These are phyloP conservation scores for Seiridium cupressi DNA, from an alignment of 2,329 filamentous ascomycete genomes.

Conservation along the genomic window DNA sequence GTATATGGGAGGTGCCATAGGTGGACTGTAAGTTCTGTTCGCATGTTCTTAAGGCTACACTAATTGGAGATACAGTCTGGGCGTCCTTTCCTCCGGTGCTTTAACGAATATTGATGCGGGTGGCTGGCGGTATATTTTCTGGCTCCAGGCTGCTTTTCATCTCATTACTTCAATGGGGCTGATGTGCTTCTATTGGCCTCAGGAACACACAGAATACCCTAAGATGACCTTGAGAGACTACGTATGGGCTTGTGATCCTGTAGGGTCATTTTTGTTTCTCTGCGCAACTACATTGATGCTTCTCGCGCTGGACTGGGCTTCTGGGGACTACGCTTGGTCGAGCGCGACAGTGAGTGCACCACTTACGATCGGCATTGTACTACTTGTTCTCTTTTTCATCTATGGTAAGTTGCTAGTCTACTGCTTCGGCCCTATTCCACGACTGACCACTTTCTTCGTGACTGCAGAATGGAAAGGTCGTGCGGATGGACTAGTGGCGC, in stretches of 20 bases:
- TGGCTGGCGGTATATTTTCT: constrained; percentile 58
- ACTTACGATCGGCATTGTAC: constrained; percentile 36
- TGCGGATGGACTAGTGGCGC: constrained; percentile 51
- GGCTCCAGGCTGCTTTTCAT: constrained; percentile 57
- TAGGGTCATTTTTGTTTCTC: constrained; percentile 44
- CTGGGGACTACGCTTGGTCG: constrained; percentile 38
- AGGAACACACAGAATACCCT: constrained; percentile 33
- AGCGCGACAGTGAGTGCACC: constrained; percentile 38
- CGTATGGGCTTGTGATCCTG: constrained; percentile 46
- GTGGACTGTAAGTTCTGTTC: constrained; percentile 44
- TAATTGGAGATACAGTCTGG: constrained; percentile 32
- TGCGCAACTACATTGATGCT: constrained; percentile 40
- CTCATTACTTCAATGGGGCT: constrained; percentile 44
- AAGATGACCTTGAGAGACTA: constrained; percentile 37
- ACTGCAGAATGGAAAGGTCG: constrained; percentile 52
- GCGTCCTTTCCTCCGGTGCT: constrained; percentile 47
- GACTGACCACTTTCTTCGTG: too few species aligned
- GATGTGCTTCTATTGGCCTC: constrained; percentile 45
- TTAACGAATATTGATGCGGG: constrained; percentile 44
- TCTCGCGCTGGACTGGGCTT: constrained; percentile 44
- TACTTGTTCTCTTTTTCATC: constrained; percentile 37
- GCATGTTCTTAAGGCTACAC: background rate
- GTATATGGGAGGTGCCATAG: constrained; percentile 48
- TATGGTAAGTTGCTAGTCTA: constrained; percentile 32
- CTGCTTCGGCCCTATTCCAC: background rate